Conservation (phyloP, 257 asterid genomes). For the Rubia yunnanensis region DNA sequence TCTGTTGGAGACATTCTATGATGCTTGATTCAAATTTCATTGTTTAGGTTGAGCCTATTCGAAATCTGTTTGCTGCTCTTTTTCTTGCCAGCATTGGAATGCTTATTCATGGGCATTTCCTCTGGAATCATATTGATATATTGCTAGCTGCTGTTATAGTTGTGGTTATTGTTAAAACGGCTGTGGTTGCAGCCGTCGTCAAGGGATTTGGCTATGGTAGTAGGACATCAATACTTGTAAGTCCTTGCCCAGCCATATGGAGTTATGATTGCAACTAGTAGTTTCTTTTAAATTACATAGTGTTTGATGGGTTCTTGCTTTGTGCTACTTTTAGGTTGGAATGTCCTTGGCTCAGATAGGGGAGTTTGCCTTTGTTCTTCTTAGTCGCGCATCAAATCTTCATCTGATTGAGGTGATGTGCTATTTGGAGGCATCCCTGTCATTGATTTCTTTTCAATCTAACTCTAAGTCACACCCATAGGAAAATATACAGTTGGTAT, state of each 20-base stretch:
- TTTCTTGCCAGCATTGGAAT: constrained; percentile 85
- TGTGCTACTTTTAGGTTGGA: constrained; percentile 50
- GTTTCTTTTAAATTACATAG: constrained; percentile 4
- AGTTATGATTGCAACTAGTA: background rate
- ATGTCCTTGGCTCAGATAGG: constrained; percentile 92
- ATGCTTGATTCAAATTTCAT: constrained; percentile 18
- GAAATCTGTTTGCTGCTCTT: constrained; percentile 79
- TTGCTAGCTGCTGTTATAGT: constrained; percentile 68
- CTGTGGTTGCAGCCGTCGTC: constrained; percentile 55
- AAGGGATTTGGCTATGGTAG: constrained; percentile 79
- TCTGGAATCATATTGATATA: constrained; percentile 82
- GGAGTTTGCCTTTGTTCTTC: constrained; percentile 84
- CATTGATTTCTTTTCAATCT: background rate
- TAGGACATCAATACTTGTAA: constrained; percentile 65
- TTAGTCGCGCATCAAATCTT: constrained; percentile 71
- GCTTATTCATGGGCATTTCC: constrained; percentile 79
- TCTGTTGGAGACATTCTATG: background rate
- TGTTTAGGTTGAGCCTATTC: constrained; percentile 68
- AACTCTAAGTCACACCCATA: background rate
- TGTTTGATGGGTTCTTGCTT: constrained; percentile 10
- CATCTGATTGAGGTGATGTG: constrained; percentile 60
- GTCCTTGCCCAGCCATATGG: constrained; percentile 16
- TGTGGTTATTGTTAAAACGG: constrained; percentile 59
- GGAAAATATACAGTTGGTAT: background rate
- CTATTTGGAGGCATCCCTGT: background rate